phyloP scores from a whole-genome alignment of 495 filamentous ascomycete species.

The Hamigera avellanea region DNA sequence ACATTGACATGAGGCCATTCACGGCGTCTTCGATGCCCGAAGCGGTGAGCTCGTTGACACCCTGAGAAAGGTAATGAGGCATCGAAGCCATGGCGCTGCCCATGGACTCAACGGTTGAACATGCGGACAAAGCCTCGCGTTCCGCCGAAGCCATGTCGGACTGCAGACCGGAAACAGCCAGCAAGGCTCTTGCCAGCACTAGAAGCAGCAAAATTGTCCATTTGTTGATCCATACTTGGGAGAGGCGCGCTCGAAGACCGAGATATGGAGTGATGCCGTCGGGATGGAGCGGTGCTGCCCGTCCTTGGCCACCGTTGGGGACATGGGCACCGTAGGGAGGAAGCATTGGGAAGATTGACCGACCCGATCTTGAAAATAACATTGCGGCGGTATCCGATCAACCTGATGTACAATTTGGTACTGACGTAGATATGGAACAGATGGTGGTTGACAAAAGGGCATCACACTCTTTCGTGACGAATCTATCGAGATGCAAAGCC shows the following conservation, averaged over 20 bases:
- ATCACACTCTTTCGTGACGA: not conserved
- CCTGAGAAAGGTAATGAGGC: slow-evolving; percentile 82
- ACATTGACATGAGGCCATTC: slow-evolving; percentile 59
- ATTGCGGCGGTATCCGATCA: slow-evolving; percentile 9
- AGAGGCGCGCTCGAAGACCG: slow-evolving; percentile 76
- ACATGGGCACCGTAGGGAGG: slow-evolving; percentile 35
- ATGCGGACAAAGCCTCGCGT: slow-evolving; percentile 72
- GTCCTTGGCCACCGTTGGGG: slow-evolving; percentile 16
- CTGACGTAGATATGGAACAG: no score
- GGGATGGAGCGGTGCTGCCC: slow-evolving; percentile 32
- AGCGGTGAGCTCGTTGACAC: slow-evolving; percentile 79
- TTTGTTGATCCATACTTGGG: slow-evolving; percentile 92
- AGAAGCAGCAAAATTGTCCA: slow-evolving; percentile 89
- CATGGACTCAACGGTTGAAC: slow-evolving; percentile 83
- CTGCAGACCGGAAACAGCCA: slow-evolving; percentile 60
- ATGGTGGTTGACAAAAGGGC: not conserved
- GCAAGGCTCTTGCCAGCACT: slow-evolving; percentile 65
- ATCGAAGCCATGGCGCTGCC: slow-evolving; percentile 95
- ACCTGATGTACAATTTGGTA: no score
- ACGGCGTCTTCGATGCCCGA: slow-evolving; percentile 67
- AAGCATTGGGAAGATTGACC: slow-evolving; percentile 30
- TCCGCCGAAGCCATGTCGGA: slow-evolving; percentile 63
- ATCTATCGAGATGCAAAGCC: no score
- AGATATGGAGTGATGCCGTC: slow-evolving; percentile 93
- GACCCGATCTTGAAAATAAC: slow-evolving; percentile 19